These are phyloP conservation scores for Oldenlandia corymbosa DNA, from an alignment of 257 asterid species.

Conservation along the genomic window DNA sequence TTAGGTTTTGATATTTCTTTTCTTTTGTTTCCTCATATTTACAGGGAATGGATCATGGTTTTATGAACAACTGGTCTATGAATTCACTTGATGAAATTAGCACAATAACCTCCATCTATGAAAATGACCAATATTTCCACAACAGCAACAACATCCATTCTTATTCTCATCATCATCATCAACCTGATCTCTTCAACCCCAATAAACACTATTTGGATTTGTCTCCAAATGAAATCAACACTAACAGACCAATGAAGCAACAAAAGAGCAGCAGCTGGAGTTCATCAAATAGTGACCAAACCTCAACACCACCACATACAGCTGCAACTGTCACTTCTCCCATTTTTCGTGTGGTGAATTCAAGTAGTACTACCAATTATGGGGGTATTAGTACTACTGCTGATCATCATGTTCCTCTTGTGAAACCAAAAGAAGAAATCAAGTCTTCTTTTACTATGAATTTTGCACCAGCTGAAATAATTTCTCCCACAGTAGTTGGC, in stretches of 20 bases:
- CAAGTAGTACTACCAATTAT: too few species aligned
- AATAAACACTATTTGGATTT: constrained; percentile 35
- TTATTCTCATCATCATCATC: constrained; percentile 18
- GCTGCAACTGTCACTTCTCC: constrained; percentile 10
- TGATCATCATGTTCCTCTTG: constrained; percentile 13
- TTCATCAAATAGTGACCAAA: constrained; percentile 15
- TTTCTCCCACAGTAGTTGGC: constrained; percentile 18
- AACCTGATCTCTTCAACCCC: constrained; percentile 8
- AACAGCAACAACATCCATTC: constrained; percentile 7
- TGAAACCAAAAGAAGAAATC: constrained; percentile 52
- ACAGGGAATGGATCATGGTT: constrained; percentile 57
- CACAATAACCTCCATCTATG: constrained; percentile 31
- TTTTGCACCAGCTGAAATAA: constrained; percentile 26
- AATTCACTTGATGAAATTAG: constrained; percentile 43
- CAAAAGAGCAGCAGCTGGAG: constrained; percentile 32
- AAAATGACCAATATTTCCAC: too few species aligned
- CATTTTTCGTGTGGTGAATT: constrained; percentile 21
- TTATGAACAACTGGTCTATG: constrained; percentile 48
- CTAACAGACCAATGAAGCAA: constrained; percentile 45
- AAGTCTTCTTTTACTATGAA: constrained; percentile 24
- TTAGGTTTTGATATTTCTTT: background rate
- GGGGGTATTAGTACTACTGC: too few species aligned
- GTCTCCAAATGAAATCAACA: constrained; percentile 15
- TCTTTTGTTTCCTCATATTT: background rate
- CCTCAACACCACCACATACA: constrained; percentile 4